These are phyloP conservation scores for Boletellus dicymbophilus DNA, from an alignment of 1,284 basidiomycete species.

Conservation along the genomic window DNA sequence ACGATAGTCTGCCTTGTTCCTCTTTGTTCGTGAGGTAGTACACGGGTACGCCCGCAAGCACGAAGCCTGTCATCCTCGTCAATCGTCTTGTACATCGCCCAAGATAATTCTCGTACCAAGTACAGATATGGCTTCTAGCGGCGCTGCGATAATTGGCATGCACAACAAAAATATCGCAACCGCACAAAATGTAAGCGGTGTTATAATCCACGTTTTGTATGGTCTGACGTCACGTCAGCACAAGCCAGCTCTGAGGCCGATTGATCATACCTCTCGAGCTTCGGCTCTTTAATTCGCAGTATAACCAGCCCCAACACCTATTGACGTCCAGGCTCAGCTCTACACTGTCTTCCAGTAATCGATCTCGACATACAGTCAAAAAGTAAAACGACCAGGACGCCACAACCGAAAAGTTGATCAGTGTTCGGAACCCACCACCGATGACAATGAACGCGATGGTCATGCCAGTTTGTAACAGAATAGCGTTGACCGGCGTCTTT, in stretches of 20 bases:
- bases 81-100: not conserved
- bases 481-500: slow-evolving; percentile 85
- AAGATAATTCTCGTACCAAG: slow-evolving; percentile 56
- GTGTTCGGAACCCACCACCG: slow-evolving; percentile 85
- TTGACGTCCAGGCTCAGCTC: slow-evolving; percentile 1
- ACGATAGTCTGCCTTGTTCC: slow-evolving; percentile 44
- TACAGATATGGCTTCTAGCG: slow-evolving; percentile 84
- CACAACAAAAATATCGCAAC: slow-evolving; percentile 91
- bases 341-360: not conserved
- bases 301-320: slow-evolving; percentile 88
- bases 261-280: slow-evolving; percentile 67
- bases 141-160: slow-evolving; percentile 96
- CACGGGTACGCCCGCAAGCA: slow-evolving; percentile 77
- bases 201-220: slow-evolving; percentile 90
- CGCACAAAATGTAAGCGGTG: slow-evolving; percentile 91
- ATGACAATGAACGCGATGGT: slow-evolving; percentile 79
- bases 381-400: slow-evolving; percentile 93
- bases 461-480: slow-evolving; percentile 73
- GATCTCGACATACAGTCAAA: slow-evolving; percentile 64
- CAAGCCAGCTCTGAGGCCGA: not conserved
- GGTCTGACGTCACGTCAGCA: slow-evolving; percentile 51
- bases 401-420: slow-evolving; percentile 89
- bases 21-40: slow-evolving; percentile 77
- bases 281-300: slow-evolving; percentile 89
- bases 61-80: slow-evolving; percentile 63